These are phyloP conservation scores for Scleroderma bovista DNA, from an alignment of 768 basidiomycete species.

Conservation along the genomic window DNA sequence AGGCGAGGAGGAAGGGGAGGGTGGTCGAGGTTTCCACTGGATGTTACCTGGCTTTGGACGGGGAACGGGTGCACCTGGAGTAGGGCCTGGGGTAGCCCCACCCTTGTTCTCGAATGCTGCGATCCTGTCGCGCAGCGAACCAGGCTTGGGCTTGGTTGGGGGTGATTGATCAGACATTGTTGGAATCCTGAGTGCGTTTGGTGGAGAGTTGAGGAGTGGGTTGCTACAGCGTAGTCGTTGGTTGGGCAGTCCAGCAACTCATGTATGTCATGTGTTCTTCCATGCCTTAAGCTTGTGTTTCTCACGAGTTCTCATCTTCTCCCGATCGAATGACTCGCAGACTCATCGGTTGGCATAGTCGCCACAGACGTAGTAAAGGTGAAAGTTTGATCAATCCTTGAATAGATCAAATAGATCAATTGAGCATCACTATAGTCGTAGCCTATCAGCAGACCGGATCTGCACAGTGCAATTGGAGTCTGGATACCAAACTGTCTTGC, in stretches of 20 bases:
- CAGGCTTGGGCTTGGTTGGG: constrained; percentile 55
- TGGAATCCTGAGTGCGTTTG: constrained; percentile 8
- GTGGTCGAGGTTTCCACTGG: constrained; percentile 66
- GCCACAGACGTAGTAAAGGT: too few species aligned
- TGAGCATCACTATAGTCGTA: too few species aligned
- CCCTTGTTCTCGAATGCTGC: constrained; percentile 74
- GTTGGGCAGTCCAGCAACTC: too few species aligned
- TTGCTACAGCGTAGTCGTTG: too few species aligned
- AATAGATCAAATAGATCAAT: too few species aligned
- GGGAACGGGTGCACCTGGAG: constrained; percentile 27
- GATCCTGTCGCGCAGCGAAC: constrained; percentile 83
- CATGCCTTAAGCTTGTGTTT: constrained; percentile 10
- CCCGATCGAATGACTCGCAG: too few species aligned
- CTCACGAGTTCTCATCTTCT: constrained; percentile 21
- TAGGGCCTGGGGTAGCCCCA: constrained; percentile 30
- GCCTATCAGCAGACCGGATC: too few species aligned
- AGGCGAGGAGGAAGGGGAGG: constrained; percentile 38
- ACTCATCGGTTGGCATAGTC: too few species aligned
- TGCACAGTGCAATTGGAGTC: too few species aligned
- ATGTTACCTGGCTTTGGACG: constrained; percentile 65
- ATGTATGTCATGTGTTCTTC: constrained; percentile 11
- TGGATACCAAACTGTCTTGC: too few species aligned
- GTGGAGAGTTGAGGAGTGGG: constrained; percentile 9
- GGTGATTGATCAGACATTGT: constrained; percentile 57
- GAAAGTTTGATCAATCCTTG: too few species aligned